phyloP scores from a whole-genome alignment of 495 filamentous ascomycete species.

The Hyaloscypha hepaticicola region DNA sequence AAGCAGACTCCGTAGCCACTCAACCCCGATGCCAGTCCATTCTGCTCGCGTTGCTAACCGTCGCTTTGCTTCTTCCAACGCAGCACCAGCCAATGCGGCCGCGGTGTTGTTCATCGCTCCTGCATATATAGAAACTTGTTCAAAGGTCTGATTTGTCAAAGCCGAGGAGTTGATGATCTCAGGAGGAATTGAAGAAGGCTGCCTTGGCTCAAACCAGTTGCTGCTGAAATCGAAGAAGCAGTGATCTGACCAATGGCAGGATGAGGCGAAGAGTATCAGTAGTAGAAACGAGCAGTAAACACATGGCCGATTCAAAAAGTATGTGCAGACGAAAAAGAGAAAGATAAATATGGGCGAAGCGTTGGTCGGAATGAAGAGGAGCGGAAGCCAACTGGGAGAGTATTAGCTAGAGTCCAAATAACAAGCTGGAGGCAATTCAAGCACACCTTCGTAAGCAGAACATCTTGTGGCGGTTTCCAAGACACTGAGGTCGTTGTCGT shows the following conservation, averaged over 20 bases:
- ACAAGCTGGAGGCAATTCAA: neutral
- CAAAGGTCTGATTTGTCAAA: constrained; percentile 25
- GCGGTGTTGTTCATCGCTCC: constrained; percentile 66
- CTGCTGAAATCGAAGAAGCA: constrained; percentile 83
- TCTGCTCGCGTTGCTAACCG: constrained; percentile 47
- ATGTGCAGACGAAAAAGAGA: constrained; percentile 86
- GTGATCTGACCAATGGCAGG: constrained; percentile 86
- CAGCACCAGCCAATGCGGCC: constrained; percentile 62
- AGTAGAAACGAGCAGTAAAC: constrained; percentile 89
- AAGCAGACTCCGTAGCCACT: constrained; percentile 76
- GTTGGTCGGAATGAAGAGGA: constrained; percentile 75
- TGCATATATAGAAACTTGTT: constrained; percentile 33
- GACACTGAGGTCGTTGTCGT: constrained; percentile 12
- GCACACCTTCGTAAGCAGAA: constrained; percentile 80
- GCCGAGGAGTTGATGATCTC: constrained; percentile 22
- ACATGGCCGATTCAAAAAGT: constrained; percentile 86
- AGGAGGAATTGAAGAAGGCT: constrained; percentile 11
- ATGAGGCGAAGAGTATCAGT: constrained; percentile 82
- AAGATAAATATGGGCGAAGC: constrained; percentile 84
- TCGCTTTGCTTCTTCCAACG: constrained; percentile 60
- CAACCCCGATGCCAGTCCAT: constrained; percentile 79
- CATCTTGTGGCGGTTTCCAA: constrained; percentile 47
- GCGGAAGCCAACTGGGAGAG: constrained; percentile 57
- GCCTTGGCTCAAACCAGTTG: constrained; percentile 75
- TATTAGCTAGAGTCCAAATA: constrained; percentile 13